Evolutionary conservation across 257 asterid genomes (phyloP).

Genomic region (Linaria vulgaris): DNA sequence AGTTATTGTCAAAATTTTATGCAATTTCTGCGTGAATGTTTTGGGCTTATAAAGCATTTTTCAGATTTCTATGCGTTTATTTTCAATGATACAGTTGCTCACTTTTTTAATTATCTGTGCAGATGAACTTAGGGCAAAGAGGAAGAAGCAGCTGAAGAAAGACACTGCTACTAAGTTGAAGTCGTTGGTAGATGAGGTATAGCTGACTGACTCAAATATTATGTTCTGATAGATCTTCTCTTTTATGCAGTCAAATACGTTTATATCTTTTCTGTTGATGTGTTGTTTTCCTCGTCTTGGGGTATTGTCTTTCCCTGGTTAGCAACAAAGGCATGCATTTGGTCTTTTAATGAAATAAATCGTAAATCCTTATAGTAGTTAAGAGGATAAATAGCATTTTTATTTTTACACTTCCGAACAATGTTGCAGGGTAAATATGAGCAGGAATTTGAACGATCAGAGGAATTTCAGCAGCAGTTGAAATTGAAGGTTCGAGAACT

Average conservation of each 20-base stretch:
- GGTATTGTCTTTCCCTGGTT: background rate
- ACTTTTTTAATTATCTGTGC: conserved; percentile 38
- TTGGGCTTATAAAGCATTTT: conserved; percentile 10
- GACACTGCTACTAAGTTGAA: conserved; percentile 81
- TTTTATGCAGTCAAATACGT: background rate
- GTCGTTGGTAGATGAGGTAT: conserved; percentile 85
- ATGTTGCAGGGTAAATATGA: conserved; percentile 81
- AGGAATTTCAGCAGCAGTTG: conserved; percentile 82
- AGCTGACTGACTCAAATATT: background rate
- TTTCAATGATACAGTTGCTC: conserved; percentile 2
- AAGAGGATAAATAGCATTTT: conserved; percentile 16
- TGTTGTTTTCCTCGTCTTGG: conserved; percentile 2
- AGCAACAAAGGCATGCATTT: conserved; percentile 16
- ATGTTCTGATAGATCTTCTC: background rate
- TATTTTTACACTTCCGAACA: conserved; percentile 13
- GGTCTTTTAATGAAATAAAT: background rate
- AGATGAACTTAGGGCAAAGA: conserved; percentile 87
- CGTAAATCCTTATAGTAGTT: conserved; percentile 3
- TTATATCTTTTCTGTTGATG: background rate
- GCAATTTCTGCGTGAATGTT: background rate
- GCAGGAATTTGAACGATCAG: conserved; percentile 79
- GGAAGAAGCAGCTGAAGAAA: conserved; percentile 92
- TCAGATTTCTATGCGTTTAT: conserved; percentile 6
- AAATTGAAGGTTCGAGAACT: conserved; percentile 93
- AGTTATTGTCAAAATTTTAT: background rate